Evolutionary conservation across 2,329 filamentous ascomycete species (phyloP).

Genomic region (Boeremia lycopersici): DNA sequence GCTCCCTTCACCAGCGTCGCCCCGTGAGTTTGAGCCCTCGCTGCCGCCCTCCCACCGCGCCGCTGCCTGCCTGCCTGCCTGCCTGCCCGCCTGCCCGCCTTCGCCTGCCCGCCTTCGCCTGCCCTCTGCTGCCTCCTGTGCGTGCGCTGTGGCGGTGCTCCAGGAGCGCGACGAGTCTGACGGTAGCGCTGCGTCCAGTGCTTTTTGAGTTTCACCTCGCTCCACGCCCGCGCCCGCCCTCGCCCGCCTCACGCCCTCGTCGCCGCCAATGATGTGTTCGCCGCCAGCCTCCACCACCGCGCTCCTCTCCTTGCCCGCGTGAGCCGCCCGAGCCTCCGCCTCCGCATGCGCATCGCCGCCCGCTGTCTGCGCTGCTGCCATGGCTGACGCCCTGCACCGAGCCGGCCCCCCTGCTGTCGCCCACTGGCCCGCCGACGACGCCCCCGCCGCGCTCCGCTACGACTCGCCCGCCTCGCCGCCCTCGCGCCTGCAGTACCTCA

Average conservation of each 20-base stretch:
- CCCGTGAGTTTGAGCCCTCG: not conserved
- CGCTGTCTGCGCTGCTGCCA: slow-evolving; percentile 25
- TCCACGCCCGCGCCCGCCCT: slow-evolving; percentile 1
- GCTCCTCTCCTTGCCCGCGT: slow-evolving; percentile 33
- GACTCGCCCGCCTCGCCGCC: slow-evolving; percentile 4
- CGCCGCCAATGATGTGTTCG: slow-evolving; percentile 33
- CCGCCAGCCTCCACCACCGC: slow-evolving; percentile 20
- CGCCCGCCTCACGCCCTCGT: not conserved
- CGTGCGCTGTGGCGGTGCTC: slow-evolving; percentile 3
- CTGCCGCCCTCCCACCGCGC: not conserved
- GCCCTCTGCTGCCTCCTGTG: not conserved
- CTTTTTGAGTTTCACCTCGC: slow-evolving; percentile 13
- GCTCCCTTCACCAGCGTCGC: slow-evolving; percentile 27
- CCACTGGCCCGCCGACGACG: slow-evolving; percentile 15
- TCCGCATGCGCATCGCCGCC: slow-evolving; percentile 14
- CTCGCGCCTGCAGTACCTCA: slow-evolving; percentile 26
- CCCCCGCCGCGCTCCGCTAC: slow-evolving; percentile 11
- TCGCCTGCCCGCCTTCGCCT: not conserved
- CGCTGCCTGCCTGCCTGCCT: not conserved
- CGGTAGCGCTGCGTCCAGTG: too few relatives aligned
- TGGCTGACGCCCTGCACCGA: slow-evolving; percentile 36
- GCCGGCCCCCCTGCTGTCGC: slow-evolving; percentile 21
- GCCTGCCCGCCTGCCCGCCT: slow-evolving; percentile 4
- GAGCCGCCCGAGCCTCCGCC: too few relatives aligned
- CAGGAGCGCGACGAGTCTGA: too few relatives aligned